A percentile compares a stretch with the other conserved stretches of the same genome.
These are phyloP conservation scores for Astraeus odoratus DNA, from an alignment of 768 basidiomycete genomes.

Conservation along the genomic window DNA sequence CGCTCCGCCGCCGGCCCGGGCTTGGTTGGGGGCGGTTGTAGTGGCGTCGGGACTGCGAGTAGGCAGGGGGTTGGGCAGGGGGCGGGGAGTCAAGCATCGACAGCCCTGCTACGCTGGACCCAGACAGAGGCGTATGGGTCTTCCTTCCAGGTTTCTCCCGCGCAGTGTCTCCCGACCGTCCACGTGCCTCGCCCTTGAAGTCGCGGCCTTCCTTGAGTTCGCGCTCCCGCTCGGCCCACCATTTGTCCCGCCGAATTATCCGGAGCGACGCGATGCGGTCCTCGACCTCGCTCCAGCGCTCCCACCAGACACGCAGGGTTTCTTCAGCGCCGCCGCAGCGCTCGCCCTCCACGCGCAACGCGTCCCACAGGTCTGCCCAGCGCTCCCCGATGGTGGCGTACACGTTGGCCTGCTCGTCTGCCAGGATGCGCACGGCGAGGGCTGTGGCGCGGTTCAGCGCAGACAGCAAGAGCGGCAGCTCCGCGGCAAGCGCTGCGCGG, in stretches of 20 bases:
- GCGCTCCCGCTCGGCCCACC: conserved; percentile 26
- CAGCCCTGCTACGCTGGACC: neutral
- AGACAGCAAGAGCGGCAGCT: conserved; percentile 59
- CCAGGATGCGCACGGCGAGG: conserved; percentile 44
- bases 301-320: conserved; percentile 66
- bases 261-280: conserved; percentile 35
- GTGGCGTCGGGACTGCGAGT: neutral
- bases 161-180: conserved; percentile 5
- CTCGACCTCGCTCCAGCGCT: conserved; percentile 63
- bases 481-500: conserved; percentile 60
- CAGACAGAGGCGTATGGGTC: neutral
- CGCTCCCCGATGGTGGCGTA: conserved; percentile 53
- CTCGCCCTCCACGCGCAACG: conserved; percentile 65
- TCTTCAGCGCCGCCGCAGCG: conserved; percentile 59
- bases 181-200: conserved; percentile 1
- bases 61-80: neutral
- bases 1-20: conserved; percentile 20
- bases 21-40: conserved; percentile 8
- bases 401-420: conserved; percentile 51
- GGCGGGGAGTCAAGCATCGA: neutral
- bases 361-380: conserved; percentile 85
- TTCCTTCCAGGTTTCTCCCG: conserved; percentile 13
- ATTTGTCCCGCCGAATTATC: conserved; percentile 30
- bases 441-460: conserved; percentile 57
- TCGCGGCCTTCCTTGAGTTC: conserved; percentile 15